Base-by-base conservation (phyloP, 148 eudicot genomes). In the Vaccinium vitisidaea region DNA sequence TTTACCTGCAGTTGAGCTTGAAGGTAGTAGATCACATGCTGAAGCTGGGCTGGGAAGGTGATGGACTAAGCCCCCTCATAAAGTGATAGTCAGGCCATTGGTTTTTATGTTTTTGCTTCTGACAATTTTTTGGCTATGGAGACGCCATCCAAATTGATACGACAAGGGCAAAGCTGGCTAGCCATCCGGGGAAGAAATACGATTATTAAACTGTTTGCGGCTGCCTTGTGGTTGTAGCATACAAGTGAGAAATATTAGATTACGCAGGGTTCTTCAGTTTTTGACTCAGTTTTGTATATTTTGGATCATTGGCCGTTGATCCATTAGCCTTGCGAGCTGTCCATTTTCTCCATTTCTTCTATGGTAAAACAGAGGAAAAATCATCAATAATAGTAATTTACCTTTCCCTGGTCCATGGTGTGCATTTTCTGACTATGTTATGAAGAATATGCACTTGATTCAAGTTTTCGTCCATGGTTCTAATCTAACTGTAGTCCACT, bases 11-110 rank as follows among this genome's bases (percentile, higher is more conserved):
- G 99, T 91, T 97, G 92, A 97, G 98, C 88, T 89, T 93, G 89
- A 95, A 94, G 92, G 98, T 95, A 84, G 99, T 97, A 23, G 99
- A 95, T 90, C 98, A 94, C 77, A 95, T 95, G 99, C 94, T 95
- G 63, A 97, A 97, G 91, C 93, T 95, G 69, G 99, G 98, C 56
- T 94, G 99, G 98, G 94, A 95, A 93, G 98, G 98, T 52, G 96
- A 92, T 73, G 94, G 98, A 82, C 87, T 92, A 49, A 89, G 93
- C 88, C 95, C 95, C 73, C 90, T 94, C 82, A 90, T 93, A 36
- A 92, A 92, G 85, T 93, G 89, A 93, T 54, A 53, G 81, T 73
- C 58, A 1, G 15, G 70, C 53, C 59, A 48, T 49, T 59, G 80
- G 65, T 49, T 50, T 43, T 84, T 18, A 67, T 43, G 46, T 50